Evolutionary conservation across 345 rosid genomes (phyloP).

Genomic region (Rhodomyrtus tomentosa): DNA sequence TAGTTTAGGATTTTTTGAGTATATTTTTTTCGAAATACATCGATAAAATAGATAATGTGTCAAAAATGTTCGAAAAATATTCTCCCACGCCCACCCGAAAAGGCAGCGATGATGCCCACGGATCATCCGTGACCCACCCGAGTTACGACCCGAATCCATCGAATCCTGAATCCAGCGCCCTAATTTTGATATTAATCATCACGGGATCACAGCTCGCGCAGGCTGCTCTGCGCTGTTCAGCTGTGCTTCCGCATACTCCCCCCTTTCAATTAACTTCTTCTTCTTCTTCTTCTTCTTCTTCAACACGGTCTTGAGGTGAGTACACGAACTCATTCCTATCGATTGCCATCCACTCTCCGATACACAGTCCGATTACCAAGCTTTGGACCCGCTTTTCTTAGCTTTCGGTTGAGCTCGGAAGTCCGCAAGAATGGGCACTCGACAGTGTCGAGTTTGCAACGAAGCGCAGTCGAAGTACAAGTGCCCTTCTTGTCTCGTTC

Average conservation of each 20-base stretch:
- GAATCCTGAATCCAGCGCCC: not conserved
- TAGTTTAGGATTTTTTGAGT: too few relatives aligned
- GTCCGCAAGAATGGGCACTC: slow-evolving; percentile 15
- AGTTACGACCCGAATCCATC: too few relatives aligned
- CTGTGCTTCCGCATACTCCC: not conserved
- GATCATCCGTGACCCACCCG: too few relatives aligned
- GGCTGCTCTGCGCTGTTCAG: not conserved
- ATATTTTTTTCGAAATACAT: too few relatives aligned
- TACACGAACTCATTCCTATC: not conserved
- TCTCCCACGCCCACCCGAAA: too few relatives aligned
- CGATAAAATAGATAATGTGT: too few relatives aligned
- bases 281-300: too few relatives aligned
- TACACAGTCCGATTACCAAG: not conserved
- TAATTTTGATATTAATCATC: not conserved
- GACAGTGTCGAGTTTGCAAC: slow-evolving; percentile 44
- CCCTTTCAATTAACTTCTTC: not conserved
- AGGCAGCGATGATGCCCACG: too few relatives aligned
- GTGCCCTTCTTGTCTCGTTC: slow-evolving; percentile 67
- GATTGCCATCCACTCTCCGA: not conserved
- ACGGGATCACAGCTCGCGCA: not conserved
- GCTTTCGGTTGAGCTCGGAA: not conserved
- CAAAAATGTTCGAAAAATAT: too few relatives aligned
- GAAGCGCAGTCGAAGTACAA: slow-evolving; percentile 59
- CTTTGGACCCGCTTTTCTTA: not conserved
- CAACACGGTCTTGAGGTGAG: too few relatives aligned